phyloP scores from a whole-genome alignment of 495 filamentous ascomycete genomes.

The Hyaloscypha bicolor region DNA sequence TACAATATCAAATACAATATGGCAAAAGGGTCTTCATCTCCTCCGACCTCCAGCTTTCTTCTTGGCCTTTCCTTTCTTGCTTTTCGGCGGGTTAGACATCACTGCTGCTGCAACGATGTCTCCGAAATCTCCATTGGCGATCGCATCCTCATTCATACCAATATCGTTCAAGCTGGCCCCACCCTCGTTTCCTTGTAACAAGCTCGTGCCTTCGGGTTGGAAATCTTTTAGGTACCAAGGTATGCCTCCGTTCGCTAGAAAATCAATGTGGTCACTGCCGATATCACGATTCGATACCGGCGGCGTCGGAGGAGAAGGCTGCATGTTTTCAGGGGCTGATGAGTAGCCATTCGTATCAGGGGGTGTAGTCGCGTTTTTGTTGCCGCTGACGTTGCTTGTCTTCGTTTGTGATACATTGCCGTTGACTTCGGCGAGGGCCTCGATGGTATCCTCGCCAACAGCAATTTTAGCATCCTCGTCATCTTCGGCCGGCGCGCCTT shows the following conservation, averaged over 20 bases:
- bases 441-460: conserved; percentile 10
- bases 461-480: conserved; percentile 35
- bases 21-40: conserved; percentile 3
- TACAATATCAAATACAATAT: conserved; percentile 30
- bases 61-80: conserved; percentile 34
- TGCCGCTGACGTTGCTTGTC: conserved; percentile 25
- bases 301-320: conserved; percentile 42
- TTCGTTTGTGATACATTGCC: conserved; percentile 26
- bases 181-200: conserved; percentile 70
- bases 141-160: conserved; percentile 84
- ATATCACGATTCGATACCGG: conserved; percentile 40
- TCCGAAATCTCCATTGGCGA: conserved; percentile 40
- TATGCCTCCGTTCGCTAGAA: conserved; percentile 71
- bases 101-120: conserved; percentile 7
- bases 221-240: conserved; percentile 89
- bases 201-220: conserved; percentile 73
- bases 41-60: conserved; percentile 16
- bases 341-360: conserved; percentile 52
- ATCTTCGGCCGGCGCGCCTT: conserved; percentile 34
- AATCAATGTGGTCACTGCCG: conserved; percentile 38
- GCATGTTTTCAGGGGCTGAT: conserved; percentile 27
- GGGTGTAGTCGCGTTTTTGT: conserved; percentile 45
- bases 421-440: conserved; percentile 23
- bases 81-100: conserved; percentile 16
- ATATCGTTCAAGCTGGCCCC: conserved; percentile 80